Conservation (phyloP, 2,329 filamentous ascomycete species). For the Xylaria sp. region DNA sequence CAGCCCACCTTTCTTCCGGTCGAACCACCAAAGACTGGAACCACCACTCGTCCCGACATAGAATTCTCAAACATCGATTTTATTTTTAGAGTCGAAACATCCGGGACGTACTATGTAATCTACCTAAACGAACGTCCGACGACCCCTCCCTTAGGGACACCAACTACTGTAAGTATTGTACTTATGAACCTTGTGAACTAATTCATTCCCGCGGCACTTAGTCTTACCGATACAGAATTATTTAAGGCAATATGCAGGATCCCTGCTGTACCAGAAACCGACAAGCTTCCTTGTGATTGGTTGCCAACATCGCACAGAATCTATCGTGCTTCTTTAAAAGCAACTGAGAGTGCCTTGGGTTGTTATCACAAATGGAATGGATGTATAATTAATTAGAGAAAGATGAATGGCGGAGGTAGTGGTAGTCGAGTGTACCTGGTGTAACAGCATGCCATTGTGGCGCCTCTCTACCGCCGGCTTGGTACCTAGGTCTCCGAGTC, state of each 20-base stretch:
- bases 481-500: conserved; percentile 24
- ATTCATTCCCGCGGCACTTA: conserved; percentile 1
- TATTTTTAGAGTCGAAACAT: conserved; percentile 30
- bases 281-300: background rate
- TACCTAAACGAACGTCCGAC: conserved; percentile 17
- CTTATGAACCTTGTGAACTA: background rate
- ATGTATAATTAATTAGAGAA: background rate
- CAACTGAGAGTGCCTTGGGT: background rate
- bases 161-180: too few relatives aligned
- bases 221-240: conserved; percentile 8
- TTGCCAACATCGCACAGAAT: background rate
- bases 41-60: conserved; percentile 7
- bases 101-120: background rate
- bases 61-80: conserved; percentile 24
- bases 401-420: background rate
- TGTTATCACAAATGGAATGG: background rate
- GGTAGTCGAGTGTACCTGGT: too few relatives aligned
- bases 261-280: background rate
- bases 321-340: background rate
- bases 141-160: too few relatives aligned
- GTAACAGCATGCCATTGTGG: conserved; percentile 12
- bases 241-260: background rate
- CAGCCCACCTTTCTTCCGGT: conserved; percentile 18
- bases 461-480: conserved; percentile 8
- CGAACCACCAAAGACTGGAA: conserved; percentile 24